Evolutionary conservation across 2,329 filamentous ascomycete species (phyloP).

Genomic region (Delphinella strobiligena): DNA sequence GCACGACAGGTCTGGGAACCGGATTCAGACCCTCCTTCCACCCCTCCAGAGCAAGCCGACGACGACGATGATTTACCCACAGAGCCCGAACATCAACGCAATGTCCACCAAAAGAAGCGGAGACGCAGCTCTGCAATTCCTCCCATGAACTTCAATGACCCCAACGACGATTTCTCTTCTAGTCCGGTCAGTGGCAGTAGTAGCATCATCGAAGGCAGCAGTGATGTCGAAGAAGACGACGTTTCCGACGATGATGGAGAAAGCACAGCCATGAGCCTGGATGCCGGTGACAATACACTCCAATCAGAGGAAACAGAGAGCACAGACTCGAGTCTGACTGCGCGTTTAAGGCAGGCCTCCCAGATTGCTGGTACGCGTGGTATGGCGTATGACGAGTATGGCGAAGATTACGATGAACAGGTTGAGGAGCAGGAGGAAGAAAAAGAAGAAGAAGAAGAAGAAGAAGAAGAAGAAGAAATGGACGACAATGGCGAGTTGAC

Average conservation of each 20-base stretch:
- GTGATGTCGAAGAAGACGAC: constrained; percentile 42
- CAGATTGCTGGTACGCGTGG: constrained; percentile 62
- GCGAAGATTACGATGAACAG: constrained; percentile 34
- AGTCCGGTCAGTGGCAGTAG: constrained; percentile 60
- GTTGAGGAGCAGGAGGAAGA: too few relatives aligned
- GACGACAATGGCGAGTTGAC: constrained; percentile 32
- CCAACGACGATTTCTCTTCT: constrained; percentile 57
- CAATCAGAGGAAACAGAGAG: constrained; percentile 26
- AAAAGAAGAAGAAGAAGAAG: constrained; percentile 36
- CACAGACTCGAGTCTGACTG: constrained; percentile 63
- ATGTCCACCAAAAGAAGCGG: constrained; percentile 48
- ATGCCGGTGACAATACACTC: constrained; percentile 48
- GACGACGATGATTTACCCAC: constrained; percentile 37
- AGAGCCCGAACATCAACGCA: constrained; percentile 53
- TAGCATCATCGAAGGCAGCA: constrained; percentile 23
- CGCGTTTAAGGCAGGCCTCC: constrained; percentile 64
- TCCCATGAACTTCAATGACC: constrained; percentile 51
- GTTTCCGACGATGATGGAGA: constrained; percentile 40
- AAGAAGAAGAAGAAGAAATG: constrained; percentile 16
- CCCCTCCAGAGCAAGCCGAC: constrained; percentile 47
- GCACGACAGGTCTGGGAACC: not conserved
- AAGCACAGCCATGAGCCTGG: constrained; percentile 71
- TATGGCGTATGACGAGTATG: constrained; percentile 44
- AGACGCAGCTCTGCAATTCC: constrained; percentile 57
- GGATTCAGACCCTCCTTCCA: constrained; percentile 46